Percentiles rank a stretch among this genome's conserved stretches.
These are phyloP conservation scores for Diaporthe velutina DNA, from an alignment of 2,329 filamentous ascomycete genomes.

Conservation along the genomic window DNA sequence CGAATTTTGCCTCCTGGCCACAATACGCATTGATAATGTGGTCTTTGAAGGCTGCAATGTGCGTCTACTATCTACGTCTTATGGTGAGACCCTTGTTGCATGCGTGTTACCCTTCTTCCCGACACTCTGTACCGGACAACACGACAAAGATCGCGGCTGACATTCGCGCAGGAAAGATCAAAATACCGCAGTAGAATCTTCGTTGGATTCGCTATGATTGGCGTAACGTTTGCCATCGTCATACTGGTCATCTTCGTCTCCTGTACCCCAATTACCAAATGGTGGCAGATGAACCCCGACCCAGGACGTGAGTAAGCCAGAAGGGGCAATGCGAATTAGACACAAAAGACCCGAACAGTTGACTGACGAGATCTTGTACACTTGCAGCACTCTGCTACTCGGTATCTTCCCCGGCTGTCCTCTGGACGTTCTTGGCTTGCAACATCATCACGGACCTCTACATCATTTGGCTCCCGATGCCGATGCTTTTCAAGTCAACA, in stretches of 20 bases:
- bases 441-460: constrained; percentile 71
- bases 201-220: constrained; percentile 26
- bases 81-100: constrained; percentile 48
- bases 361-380: neutral
- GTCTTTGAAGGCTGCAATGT: constrained; percentile 66
- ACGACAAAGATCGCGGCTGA: neutral
- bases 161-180: constrained; percentile 46
- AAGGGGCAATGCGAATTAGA: neutral
- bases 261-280: constrained; percentile 36
- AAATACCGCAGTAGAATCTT: constrained; percentile 26
- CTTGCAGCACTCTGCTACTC: constrained; percentile 57
- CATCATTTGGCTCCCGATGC: constrained; percentile 68
- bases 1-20: constrained; percentile 66
- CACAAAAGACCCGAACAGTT: neutral
- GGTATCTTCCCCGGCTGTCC: constrained; percentile 58
- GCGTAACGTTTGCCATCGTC: constrained; percentile 44
- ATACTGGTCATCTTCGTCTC: constrained; percentile 43
- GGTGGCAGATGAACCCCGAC: constrained; percentile 44
- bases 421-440: constrained; percentile 52
- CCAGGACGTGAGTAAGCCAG: constrained; percentile 31
- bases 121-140: neutral
- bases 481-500: constrained; percentile 59
- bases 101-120: neutral
- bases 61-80: constrained; percentile 66
- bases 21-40: constrained; percentile 65